A percentile compares a stretch with the other conserved stretches of the same genome.
Evolutionary conservation across 1,139 yeast species (phyloP).

Genomic region (Yamadazyma trypodendri): DNA sequence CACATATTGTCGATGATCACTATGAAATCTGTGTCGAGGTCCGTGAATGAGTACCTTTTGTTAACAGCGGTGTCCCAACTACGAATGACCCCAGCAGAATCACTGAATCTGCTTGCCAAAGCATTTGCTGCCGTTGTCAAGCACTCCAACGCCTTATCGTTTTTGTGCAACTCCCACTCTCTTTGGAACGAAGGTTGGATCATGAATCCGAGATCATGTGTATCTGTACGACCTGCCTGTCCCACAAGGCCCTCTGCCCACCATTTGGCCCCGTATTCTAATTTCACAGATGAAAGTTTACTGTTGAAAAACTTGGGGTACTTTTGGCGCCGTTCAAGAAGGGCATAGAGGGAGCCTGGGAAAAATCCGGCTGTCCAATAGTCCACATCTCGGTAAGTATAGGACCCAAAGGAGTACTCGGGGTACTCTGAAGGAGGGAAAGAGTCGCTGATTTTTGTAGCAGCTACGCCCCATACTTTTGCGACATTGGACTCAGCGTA

Average conservation of each 20-base stretch:
- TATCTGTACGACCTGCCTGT: constrained; percentile 21
- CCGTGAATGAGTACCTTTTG: constrained; percentile 14
- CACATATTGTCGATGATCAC: constrained; percentile 31
- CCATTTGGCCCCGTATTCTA: constrained; percentile 20
- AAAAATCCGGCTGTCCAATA: constrained; percentile 29
- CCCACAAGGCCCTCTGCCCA: constrained; percentile 19
- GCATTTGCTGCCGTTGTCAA: constrained; percentile 24
- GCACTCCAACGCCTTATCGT: constrained; percentile 15
- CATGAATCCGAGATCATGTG: constrained; percentile 28
- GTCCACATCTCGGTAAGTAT: constrained; percentile 17
- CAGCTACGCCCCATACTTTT: constrained; percentile 17
- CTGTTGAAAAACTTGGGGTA: constrained; percentile 13
- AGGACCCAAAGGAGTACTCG: constrained; percentile 14
- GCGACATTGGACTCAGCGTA: constrained; percentile 13
- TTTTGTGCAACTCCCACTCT: constrained; percentile 17
- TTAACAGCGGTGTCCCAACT: constrained; percentile 22
- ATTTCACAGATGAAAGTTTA: constrained; percentile 13
- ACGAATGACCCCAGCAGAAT: constrained; percentile 21
- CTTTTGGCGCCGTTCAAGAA: constrained; percentile 19
- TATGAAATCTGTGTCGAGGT: constrained; percentile 18
- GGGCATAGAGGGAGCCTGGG: constrained; percentile 22
- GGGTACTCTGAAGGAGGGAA: constrained; percentile 14
- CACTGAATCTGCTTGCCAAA: constrained; percentile 21
- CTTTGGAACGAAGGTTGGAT: constrained; percentile 23
- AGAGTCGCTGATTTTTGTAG: constrained; percentile 5